Conservation (phyloP, 2,329 filamentous ascomycete genomes). For the Piedraia hortae region DNA sequence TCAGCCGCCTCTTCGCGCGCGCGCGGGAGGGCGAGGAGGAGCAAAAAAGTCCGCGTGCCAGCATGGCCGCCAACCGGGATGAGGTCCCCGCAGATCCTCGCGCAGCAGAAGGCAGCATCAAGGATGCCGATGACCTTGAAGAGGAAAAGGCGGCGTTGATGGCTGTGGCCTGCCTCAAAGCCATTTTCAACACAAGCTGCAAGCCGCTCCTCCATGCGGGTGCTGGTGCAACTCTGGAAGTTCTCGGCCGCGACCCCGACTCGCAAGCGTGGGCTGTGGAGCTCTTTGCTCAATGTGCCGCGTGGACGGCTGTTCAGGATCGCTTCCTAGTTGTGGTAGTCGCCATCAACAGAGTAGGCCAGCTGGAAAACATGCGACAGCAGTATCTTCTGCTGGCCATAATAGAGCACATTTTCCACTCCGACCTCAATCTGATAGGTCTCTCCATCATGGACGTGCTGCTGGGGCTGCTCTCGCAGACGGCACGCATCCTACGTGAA, state of each 20-base stretch:
- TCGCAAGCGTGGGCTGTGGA: conserved; percentile 46
- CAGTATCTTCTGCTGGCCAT: conserved; percentile 52
- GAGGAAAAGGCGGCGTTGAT: conserved; percentile 70
- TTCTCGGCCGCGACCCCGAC: conserved; percentile 24
- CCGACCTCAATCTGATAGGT: conserved; percentile 78
- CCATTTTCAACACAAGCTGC: conserved; percentile 62
- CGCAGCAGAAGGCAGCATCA: conserved; percentile 52
- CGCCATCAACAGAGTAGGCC: too few relatives aligned
- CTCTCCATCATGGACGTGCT: conserved; percentile 90
- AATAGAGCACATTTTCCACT: conserved; percentile 57
- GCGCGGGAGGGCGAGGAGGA: conserved; percentile 40
- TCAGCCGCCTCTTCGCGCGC: conserved; percentile 39
- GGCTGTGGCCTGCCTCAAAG: conserved; percentile 63
- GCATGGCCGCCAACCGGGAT: conserved; percentile 37
- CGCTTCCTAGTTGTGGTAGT: conserved; percentile 74
- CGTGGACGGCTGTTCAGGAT: conserved; percentile 83
- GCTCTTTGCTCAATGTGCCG: conserved; percentile 51
- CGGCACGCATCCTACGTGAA: conserved; percentile 43
- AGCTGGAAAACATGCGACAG: conserved; percentile 47
- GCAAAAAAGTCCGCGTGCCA: conserved; percentile 44
- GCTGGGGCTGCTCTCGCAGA: conserved; percentile 58
- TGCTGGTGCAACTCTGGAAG: conserved; percentile 45
- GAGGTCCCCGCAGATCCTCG: conserved; percentile 28
- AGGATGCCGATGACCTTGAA: conserved; percentile 66
- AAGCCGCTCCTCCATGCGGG: conserved; percentile 55